phyloP scores from a whole-genome alignment of 2,329 filamentous ascomycete genomes.

The Aspergillus sergii region DNA sequence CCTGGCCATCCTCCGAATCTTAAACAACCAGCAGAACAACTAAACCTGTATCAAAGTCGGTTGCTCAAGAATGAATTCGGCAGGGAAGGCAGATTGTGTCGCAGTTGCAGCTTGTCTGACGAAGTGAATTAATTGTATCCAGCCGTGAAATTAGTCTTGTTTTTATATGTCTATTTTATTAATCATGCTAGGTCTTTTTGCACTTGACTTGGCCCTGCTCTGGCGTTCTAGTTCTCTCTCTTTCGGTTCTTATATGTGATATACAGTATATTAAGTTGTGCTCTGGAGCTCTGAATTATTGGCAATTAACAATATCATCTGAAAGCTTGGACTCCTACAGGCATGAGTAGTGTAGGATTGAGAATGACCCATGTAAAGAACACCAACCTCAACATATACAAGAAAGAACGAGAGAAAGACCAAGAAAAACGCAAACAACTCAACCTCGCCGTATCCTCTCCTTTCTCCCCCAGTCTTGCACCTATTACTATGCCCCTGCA shows the following conservation, averaged over 20 bases:
- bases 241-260: background rate
- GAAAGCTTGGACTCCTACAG: background rate
- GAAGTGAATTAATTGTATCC: background rate
- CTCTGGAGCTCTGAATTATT: background rate
- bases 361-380: background rate
- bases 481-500: too few species aligned
- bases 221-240: background rate
- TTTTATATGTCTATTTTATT: background rate
- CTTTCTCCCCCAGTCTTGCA: too few species aligned
- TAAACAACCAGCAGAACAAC: constrained; percentile 96
- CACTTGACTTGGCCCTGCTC: background rate
- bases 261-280: background rate
- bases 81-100: background rate
- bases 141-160: too few species aligned
- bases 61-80: background rate
- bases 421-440: too few species aligned
- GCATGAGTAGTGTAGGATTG: background rate
- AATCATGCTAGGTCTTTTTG: background rate
- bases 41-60: constrained; percentile 46
- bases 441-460: too few species aligned
- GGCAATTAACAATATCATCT: background rate
- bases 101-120: background rate
- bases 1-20: constrained; percentile 88
- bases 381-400: too few species aligned
- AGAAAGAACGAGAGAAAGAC: too few species aligned